Conservation (phyloP, 306 rosid species). For the Fragaria iinumae region DNA sequence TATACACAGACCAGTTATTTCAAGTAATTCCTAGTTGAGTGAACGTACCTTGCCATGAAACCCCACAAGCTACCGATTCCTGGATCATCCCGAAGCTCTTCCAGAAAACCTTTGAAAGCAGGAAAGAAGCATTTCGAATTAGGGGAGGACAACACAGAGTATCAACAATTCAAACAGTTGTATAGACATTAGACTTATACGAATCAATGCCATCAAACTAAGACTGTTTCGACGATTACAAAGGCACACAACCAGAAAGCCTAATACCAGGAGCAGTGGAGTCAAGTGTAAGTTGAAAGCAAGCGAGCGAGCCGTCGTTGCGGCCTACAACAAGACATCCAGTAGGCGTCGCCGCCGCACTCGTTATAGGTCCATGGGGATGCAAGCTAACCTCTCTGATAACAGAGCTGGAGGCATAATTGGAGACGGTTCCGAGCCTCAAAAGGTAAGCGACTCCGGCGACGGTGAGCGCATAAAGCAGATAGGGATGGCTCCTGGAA, state of each 20-base stretch:
- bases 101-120: constrained; percentile 43
- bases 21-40: neutral
- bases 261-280: constrained; percentile 58
- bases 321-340: constrained; percentile 76
- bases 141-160: neutral
- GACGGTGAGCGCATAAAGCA: constrained; percentile 62
- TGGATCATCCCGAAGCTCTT: constrained; percentile 82
- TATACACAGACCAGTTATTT: neutral
- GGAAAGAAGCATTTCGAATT: neutral
- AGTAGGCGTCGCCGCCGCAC: constrained; percentile 46
- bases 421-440: constrained; percentile 51
- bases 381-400: constrained; percentile 53
- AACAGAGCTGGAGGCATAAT: constrained; percentile 45
- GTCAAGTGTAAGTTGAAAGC: constrained; percentile 64
- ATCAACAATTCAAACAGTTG: neutral
- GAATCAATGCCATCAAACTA: constrained; percentile 15
- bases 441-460: constrained; percentile 69
- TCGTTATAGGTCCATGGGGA: constrained; percentile 40
- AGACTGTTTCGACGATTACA: neutral
- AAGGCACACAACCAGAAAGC: constrained; percentile 9
- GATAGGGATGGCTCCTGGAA: constrained; percentile 53
- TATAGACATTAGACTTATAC: neutral
- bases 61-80: constrained; percentile 91
- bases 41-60: constrained; percentile 67
- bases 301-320: constrained; percentile 66